Evolutionary conservation across 2,329 filamentous ascomycete species (phyloP), one percentile per base, ranked within the genome.

Genomic region (Daldinia sp.): DNA sequence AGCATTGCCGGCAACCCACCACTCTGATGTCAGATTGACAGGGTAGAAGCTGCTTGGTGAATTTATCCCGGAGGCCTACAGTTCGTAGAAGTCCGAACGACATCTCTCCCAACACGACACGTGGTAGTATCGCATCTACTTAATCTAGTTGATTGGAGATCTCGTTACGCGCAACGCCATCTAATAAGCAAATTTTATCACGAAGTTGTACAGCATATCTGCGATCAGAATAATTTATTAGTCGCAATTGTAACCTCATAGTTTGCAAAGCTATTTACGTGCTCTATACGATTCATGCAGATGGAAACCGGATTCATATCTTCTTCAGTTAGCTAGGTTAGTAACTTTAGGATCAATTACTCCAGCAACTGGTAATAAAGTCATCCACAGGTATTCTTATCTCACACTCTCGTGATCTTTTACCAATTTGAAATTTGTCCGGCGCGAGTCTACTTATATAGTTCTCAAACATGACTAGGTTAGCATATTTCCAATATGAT

Each of bases 21-120:
- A 58, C 55, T 68, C 65, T 70, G 59, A 67, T 69, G 65, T 70
- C 65, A 68, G 68, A 66, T 41, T 53, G 56, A 54, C 65, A 69
- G 55, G 67, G 68, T 49, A 43, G 10, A 30, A 32, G 32, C n/a
- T 11, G 34, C 39, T 54, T 64, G 61, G 61, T 63, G 49, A 48
- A 41, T 56, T 66, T 63, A 59, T 64, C 35, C 61, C 48, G 55
- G 52, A 48, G 58, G 60, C 30, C 48, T 64, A 53, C 58, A 67
- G 54, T 53, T 63, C 48, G 52, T 58, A 29, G 41, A 61, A 56
- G 41, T 52, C 60, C 65, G 64, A 63, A 60, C 43, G 34, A 45
- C 53, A 51, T 39, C 52, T 45, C 27, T 49, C 41, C 41, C 35
- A 21, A 35, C 9, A 54, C 49, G 30, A 60, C 58, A 60, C 55